A percentile compares a stretch with the other conserved stretches of the same genome.
Evolutionary conservation across 2,329 filamentous ascomycete genomes (phyloP).

Genomic region (Aspergillus udagawae): DNA sequence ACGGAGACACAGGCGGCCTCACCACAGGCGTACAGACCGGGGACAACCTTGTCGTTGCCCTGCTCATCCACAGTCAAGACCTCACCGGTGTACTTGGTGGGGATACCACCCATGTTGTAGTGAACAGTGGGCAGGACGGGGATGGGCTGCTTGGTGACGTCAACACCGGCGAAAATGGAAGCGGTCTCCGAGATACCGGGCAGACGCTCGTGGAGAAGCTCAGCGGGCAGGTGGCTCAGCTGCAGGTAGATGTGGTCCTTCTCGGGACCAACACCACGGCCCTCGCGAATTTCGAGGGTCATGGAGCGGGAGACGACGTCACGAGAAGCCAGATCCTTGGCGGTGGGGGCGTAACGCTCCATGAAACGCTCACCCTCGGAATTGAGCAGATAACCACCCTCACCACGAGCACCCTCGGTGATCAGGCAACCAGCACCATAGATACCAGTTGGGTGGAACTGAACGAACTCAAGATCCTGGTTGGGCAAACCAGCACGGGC

Average conservation of each 20-base stretch:
- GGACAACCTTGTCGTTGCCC: constrained; percentile 89
- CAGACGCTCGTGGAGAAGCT: constrained; percentile 91
- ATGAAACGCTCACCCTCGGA: constrained; percentile 98
- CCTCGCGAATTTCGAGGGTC: constrained; percentile 97
- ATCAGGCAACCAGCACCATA: constrained; percentile 98
- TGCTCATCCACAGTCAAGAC: constrained; percentile 82
- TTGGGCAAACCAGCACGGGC: constrained; percentile 94
- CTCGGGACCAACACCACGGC: constrained; percentile 91
- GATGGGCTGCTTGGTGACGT: constrained; percentile 95
- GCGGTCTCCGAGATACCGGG: constrained; percentile 98
- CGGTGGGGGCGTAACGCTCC: constrained; percentile 96
- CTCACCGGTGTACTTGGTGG: constrained; percentile 95
- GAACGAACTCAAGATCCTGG: constrained; percentile 98
- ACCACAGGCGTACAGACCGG: constrained; percentile 92
- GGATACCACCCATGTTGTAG: constrained; percentile 99
- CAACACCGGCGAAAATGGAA: constrained; percentile 93
- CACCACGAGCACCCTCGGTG: constrained; percentile 94
- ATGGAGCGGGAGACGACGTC: constrained; percentile 97
- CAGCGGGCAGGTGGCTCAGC: constrained; percentile 87
- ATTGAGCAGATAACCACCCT: constrained; percentile 97
- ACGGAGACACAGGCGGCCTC: constrained; percentile 97
- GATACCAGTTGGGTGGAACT: constrained; percentile 99
- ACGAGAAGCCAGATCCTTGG: constrained; percentile 94
- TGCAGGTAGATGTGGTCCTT: constrained; percentile 99
- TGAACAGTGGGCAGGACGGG: constrained; percentile 94